These are phyloP conservation scores for Symbiodinium pilosum DNA, from an alignment of 73 alveolate species.

Conservation along the genomic window DNA sequence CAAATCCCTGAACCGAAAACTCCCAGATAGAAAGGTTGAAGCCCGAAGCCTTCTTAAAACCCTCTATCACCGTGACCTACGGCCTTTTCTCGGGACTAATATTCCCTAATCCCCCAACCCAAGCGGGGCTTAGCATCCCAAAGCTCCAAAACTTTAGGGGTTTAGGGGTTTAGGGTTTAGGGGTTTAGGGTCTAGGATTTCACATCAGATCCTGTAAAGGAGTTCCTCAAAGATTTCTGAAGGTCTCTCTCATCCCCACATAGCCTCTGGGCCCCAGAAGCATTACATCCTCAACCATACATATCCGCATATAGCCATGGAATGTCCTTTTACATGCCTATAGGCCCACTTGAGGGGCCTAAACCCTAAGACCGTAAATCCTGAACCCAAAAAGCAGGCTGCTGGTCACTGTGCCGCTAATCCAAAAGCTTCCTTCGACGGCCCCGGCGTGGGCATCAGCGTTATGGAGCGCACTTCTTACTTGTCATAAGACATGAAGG, in stretches of 20 bases:
- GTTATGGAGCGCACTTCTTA: background rate
- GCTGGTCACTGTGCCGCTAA: background rate
- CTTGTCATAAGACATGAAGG: background rate
- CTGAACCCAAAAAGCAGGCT: background rate
- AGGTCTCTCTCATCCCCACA: background rate
- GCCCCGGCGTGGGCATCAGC: background rate
- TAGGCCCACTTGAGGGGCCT: too few species aligned
- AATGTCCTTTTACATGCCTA: too few species aligned
- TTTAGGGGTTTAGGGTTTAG: background rate
- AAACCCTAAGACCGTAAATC: background rate
- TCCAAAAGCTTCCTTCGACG: background rate
- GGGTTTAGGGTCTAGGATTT: too few species aligned
- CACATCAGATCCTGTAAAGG: background rate
- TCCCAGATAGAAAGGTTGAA: background rate
- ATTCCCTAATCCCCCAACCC: too few species aligned
- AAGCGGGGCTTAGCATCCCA: too few species aligned
- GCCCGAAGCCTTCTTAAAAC: background rate
- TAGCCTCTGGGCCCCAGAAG: background rate
- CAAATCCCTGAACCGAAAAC: background rate
- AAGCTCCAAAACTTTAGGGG: background rate
- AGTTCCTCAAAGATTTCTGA: background rate
- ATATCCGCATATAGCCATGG: too few species aligned
- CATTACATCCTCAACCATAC: too few species aligned
- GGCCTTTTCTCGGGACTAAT: too few species aligned
- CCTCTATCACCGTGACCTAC: background rate